phyloP scores from a whole-genome alignment of 2,329 filamentous ascomycete species.

The Microsporum ferrugineum region DNA sequence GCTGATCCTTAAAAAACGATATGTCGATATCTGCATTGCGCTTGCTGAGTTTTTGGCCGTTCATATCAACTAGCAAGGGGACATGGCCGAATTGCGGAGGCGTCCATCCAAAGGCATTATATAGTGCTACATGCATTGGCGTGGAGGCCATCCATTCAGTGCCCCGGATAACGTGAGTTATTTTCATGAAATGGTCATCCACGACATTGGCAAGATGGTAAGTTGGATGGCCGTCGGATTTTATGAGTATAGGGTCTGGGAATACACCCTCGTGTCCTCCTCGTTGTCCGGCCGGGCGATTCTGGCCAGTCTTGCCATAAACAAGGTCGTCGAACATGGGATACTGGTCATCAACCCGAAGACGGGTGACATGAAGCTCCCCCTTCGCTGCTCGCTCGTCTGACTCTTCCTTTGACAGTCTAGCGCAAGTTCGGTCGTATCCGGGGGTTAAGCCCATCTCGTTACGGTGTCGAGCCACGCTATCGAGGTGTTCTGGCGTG shows the following conservation, averaged over 20 bases:
- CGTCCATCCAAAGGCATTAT: conserved; percentile 64
- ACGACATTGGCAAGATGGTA: conserved; percentile 97
- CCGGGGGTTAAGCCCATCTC: conserved; percentile 47
- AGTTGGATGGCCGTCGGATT: conserved; percentile 83
- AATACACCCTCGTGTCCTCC: conserved; percentile 36
- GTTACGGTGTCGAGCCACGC: conserved; percentile 53
- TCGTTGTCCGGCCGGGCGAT: conserved; percentile 33
- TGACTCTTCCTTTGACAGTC: conserved; percentile 55
- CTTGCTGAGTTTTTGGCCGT: conserved; percentile 77
- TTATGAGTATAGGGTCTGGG: conserved; percentile 82
- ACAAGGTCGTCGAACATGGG: conserved; percentile 65
- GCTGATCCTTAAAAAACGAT: conserved; percentile 42
- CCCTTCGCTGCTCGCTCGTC: conserved; percentile 56
- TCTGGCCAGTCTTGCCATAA: conserved; percentile 52
- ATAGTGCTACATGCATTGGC: conserved; percentile 63
- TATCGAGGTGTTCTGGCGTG: conserved; percentile 56
- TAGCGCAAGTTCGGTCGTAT: conserved; percentile 63
- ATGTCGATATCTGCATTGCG: conserved; percentile 59
- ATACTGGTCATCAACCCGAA: conserved; percentile 53
- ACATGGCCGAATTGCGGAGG: conserved; percentile 70
- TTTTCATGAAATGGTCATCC: conserved; percentile 88
- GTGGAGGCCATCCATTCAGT: conserved; percentile 94
- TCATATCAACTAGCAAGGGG: conserved; percentile 57
- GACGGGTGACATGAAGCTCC: conserved; percentile 64
- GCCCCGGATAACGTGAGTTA: conserved; percentile 89